Conservation (phyloP, 202 grass and related monocot genomes). For the Alloteropsis angusta region DNA sequence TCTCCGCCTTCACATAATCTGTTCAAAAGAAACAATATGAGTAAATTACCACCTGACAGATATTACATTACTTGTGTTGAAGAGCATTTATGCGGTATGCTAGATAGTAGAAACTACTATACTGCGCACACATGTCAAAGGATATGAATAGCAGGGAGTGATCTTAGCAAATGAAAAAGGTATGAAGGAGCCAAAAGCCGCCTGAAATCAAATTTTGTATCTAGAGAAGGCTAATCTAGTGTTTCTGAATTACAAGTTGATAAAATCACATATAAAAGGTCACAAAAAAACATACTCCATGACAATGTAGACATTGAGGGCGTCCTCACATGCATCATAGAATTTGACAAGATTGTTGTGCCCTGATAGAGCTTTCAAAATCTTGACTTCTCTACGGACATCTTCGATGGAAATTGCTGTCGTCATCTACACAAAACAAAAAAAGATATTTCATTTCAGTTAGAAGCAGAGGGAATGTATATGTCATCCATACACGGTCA, state of each 20-base stretch:
- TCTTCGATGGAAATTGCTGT: slow-evolving; percentile 94
- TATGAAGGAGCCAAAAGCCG: not conserved
- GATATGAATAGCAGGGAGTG: not conserved
- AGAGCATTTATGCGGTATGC: not conserved
- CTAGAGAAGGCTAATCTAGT: slow-evolving; percentile 9
- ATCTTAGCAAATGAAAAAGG: not conserved
- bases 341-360: slow-evolving; percentile 91
- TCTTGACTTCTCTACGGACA: slow-evolving; percentile 89
- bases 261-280: slow-evolving; percentile 35
- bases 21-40: slow-evolving; percentile 34
- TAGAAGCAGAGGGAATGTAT: not conserved
- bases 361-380: slow-evolving; percentile 88
- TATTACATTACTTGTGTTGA: slow-evolving; percentile 1
- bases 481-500: not conserved
- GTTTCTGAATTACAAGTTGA: slow-evolving; percentile 5
- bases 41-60: not conserved
- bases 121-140: not conserved
- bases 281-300: slow-evolving; percentile 85
- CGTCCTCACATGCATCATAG: slow-evolving; percentile 98
- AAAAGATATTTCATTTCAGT: not conserved
- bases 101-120: slow-evolving; percentile 13
- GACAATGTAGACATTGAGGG: slow-evolving; percentile 95
- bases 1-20: slow-evolving; percentile 99
- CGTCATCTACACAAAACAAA: slow-evolving; percentile 66
- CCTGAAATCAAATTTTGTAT: slow-evolving; percentile 9